Evolutionary conservation across 495 filamentous ascomycete species (phyloP).

Genomic region (Neurospora sp.): DNA sequence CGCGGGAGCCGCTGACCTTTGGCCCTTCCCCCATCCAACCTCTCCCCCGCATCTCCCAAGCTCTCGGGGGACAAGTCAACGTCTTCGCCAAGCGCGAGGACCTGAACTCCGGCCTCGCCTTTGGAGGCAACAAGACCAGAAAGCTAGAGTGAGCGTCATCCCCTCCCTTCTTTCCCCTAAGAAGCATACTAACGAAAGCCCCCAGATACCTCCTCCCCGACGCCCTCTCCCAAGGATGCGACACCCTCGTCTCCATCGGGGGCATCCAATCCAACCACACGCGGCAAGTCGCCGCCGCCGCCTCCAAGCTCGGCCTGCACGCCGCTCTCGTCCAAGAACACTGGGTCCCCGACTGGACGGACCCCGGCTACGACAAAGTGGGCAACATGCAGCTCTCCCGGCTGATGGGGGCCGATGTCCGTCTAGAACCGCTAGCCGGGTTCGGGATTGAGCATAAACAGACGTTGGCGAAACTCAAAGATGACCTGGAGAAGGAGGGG

Average conservation of each 20-base stretch:
- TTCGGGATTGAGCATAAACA: conserved; percentile 54
- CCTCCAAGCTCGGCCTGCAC: conserved; percentile 40
- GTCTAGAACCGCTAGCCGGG: conserved; percentile 32
- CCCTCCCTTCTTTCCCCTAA: not conserved
- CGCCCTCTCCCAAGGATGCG: conserved; percentile 40
- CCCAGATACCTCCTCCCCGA: conserved; percentile 44
- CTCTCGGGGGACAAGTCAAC: conserved; percentile 41
- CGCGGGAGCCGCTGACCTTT: conserved; percentile 42
- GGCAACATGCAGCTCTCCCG: conserved; percentile 56
- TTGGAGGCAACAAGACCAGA: conserved; percentile 55
- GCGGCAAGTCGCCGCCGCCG: conserved; percentile 50
- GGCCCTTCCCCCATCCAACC: conserved; percentile 51
- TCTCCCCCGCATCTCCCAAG: conserved; percentile 47
- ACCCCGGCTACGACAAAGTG: conserved; percentile 41
- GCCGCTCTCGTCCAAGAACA: conserved; percentile 50
- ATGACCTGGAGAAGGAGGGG: conserved; percentile 35
- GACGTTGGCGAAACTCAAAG: conserved; percentile 35
- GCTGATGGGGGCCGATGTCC: conserved; percentile 50
- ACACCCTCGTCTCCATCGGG: conserved; percentile 52
- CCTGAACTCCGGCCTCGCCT: conserved; percentile 51
- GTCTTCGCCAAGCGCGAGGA: conserved; percentile 58
- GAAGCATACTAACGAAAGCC: not conserved
- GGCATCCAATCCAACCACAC: conserved; percentile 61
- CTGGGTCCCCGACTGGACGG: conserved; percentile 45
- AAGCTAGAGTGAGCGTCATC: conserved; percentile 46